phyloP scores from a whole-genome alignment of 2,329 filamentous ascomycete species.

The Epichloe bromicola region DNA sequence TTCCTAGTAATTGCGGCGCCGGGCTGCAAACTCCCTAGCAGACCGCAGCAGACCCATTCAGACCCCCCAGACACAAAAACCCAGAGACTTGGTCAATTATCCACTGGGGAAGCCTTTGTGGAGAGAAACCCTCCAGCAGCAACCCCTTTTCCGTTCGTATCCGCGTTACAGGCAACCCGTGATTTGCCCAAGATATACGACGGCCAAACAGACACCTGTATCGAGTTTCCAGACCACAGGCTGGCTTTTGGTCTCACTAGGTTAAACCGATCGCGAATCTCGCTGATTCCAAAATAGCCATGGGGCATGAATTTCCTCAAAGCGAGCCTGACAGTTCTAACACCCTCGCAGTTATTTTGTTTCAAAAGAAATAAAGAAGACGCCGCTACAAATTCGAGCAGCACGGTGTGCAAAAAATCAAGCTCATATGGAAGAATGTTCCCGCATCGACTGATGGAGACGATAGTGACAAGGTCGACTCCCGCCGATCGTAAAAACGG shows the following conservation, averaged over 20 bases:
- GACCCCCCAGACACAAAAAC: slow-evolving; percentile 29
- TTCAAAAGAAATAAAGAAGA: neutral
- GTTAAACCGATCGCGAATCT: slow-evolving; percentile 31
- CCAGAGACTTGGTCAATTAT: slow-evolving; percentile 39
- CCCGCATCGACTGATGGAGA: slow-evolving; percentile 42
- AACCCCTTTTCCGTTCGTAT: slow-evolving; percentile 48
- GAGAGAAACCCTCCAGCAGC: slow-evolving; percentile 25
- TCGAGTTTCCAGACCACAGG: slow-evolving; percentile 56
- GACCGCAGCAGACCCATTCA: slow-evolving; percentile 49
- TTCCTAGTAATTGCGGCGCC: slow-evolving; percentile 63
- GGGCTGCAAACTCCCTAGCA: slow-evolving; percentile 39
- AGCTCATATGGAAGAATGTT: slow-evolving; percentile 40
- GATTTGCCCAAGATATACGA: slow-evolving; percentile 54
- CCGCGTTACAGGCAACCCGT: slow-evolving; percentile 36
- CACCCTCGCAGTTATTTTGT: slow-evolving; percentile 11
- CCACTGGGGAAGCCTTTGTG: slow-evolving; percentile 48
- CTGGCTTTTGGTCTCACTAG: slow-evolving; percentile 27
- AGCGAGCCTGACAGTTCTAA: slow-evolving; percentile 30
- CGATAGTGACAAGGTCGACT: slow-evolving; percentile 42
- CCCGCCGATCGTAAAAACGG: slow-evolving; percentile 44
- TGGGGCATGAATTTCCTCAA: slow-evolving; percentile 38
- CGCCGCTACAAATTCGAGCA: neutral
- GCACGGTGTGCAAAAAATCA: slow-evolving; percentile 15
- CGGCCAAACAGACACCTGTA: slow-evolving; percentile 46
- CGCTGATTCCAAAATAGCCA: slow-evolving; percentile 46